phyloP scores from a whole-genome alignment of 192 early-diverging fungal genomes.

The Coemansia furcata region DNA sequence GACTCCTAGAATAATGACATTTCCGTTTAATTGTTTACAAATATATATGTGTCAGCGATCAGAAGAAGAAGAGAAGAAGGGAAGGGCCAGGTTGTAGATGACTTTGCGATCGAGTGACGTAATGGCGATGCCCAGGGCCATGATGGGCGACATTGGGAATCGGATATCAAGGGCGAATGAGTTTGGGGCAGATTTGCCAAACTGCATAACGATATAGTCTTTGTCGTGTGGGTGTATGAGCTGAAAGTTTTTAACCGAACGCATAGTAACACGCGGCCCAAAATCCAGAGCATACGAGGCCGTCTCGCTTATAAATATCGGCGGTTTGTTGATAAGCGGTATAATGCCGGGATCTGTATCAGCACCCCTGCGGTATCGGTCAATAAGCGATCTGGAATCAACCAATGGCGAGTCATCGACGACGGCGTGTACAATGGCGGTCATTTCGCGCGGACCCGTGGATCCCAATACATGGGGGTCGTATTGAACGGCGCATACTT shows the following conservation, averaged over 20 bases:
- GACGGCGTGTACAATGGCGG: slow-evolving; percentile 63
- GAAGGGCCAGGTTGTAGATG: slow-evolving; percentile 55
- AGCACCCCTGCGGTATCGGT: neutral
- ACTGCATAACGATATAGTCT: slow-evolving; percentile 94
- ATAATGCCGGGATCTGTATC: slow-evolving; percentile 62
- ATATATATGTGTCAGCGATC: neutral
- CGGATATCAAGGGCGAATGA: slow-evolving; percentile 87
- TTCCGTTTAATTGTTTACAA: neutral
- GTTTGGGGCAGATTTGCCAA: slow-evolving; percentile 74
- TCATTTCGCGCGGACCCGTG: slow-evolving; percentile 92
- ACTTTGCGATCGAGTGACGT: slow-evolving; percentile 90
- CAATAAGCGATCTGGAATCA: neutral
- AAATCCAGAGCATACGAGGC: slow-evolving; percentile 94
- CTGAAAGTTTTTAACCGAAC: slow-evolving; percentile 98
- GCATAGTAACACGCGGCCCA: slow-evolving; percentile 78
- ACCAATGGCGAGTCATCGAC: neutral
- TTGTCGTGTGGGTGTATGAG: slow-evolving; percentile 90
- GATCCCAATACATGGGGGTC: slow-evolving; percentile 85
- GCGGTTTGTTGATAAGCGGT: slow-evolving; percentile 83
- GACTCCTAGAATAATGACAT: neutral
- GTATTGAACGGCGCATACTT: slow-evolving; percentile 65
- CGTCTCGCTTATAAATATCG: slow-evolving; percentile 90
- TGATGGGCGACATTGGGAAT: slow-evolving; percentile 85
- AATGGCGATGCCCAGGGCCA: slow-evolving; percentile 87
- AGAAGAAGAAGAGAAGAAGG: neutral